Base-by-base conservation (phyloP, 257 asterid species). In the Haberlea rhodopensis region DNA sequence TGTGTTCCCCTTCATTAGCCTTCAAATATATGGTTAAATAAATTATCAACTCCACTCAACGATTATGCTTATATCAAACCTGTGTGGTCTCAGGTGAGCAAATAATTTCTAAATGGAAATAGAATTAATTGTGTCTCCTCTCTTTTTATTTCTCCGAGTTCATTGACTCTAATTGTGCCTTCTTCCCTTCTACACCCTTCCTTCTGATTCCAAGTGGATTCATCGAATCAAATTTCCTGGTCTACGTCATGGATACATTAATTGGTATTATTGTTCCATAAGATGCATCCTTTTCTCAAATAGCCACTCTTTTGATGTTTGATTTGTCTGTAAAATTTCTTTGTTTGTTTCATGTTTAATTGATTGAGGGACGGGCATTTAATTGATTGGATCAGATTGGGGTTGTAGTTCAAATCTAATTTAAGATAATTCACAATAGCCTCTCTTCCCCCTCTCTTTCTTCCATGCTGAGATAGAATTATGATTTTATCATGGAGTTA, bases 401-500 rank as follows among this genome's bases (percentile, higher is more conserved):
- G 7, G 40, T 32, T 32, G 59, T 45, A 45, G 24, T 26, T 26
- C 9, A 40, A 8, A 27, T 27, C 26, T 26, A 34, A 6, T 29
- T n/a, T 55, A 2, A 28, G 10, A 16, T 21, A 57, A n/a, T 37
- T 27, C 19, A 5, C 0, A 5, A 7, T 4, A 13, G 49, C 49
- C 49, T 40, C 13, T 1, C 46, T 2, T 11, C 5, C 19, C 49
- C 49, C 19, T 13, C 6, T 40, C 49, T 40, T 13, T 40, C 19
- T 40, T 40, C 19, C 49, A 40, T 4, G 19, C 4, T 40, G 40
- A 32, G 13, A 7, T 31, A 6, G 40, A 1, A 7, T 40, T 40
- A 28, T 53, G 45, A 25, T 64, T 64, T 57, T 57, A 22, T 48
- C 51, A 5, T 5, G 32, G 37, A 25, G 60, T 49, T 32, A 5